Percentiles rank a stretch among this genome's conserved stretches.
phyloP scores from a whole-genome alignment of 306 rosid species.

The Lupinus albus region DNA sequence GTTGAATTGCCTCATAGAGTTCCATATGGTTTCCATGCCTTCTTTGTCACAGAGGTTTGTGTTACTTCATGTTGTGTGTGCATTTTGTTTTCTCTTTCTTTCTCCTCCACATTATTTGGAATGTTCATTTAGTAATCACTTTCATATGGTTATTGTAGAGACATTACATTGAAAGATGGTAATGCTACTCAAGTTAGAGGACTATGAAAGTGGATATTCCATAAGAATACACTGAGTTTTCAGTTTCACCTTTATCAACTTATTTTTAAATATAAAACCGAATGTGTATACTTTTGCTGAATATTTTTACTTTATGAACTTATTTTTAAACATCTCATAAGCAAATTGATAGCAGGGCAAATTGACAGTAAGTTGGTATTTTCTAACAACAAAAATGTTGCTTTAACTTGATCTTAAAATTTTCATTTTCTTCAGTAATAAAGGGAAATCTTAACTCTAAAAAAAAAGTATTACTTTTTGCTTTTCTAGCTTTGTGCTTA shows the following conservation, averaged over 20 bases:
- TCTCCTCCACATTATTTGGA: neutral
- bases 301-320: too few relatives aligned
- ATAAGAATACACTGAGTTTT: neutral
- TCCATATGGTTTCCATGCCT: conserved; percentile 93
- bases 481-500: too few relatives aligned
- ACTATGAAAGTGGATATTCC: too few relatives aligned
- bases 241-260: conserved; percentile 6
- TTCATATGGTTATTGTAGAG: neutral
- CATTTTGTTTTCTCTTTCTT: conserved; percentile 4
- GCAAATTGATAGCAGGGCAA: neutral
- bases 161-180: neutral
- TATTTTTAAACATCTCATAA: too few relatives aligned
- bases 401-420: too few relatives aligned
- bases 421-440: too few relatives aligned
- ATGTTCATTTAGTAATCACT: neutral
- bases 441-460: too few relatives aligned
- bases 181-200: too few relatives aligned
- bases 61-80: conserved; percentile 28
- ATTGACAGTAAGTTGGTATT: neutral
- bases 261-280: neutral
- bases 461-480: too few relatives aligned
- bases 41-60: conserved; percentile 87
- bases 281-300: too few relatives aligned
- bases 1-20: conserved; percentile 83
- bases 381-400: too few relatives aligned